These are phyloP conservation scores for Corymbia citriodora DNA, from an alignment of 441 rosid genomes.

Conservation along the genomic window DNA sequence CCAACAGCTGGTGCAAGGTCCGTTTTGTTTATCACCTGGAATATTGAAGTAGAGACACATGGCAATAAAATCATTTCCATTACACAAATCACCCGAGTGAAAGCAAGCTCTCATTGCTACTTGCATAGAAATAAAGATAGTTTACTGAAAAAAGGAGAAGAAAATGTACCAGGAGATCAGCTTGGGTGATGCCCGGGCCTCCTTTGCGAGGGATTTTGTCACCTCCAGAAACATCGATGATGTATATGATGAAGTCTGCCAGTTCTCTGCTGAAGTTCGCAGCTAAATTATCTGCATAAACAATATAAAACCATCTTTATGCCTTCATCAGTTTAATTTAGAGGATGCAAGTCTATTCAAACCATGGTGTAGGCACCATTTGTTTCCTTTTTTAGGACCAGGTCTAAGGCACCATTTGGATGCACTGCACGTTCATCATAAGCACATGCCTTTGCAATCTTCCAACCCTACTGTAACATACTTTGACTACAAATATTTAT, in stretches of 20 bases:
- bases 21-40: constrained; percentile 90
- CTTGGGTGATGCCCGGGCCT: constrained; percentile 99
- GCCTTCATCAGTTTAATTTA: not conserved
- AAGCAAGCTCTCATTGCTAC: not conserved
- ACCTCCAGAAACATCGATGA: constrained; percentile 93
- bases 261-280: constrained; percentile 97
- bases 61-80: not conserved
- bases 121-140: not conserved
- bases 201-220: constrained; percentile 98
- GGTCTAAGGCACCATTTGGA: not conserved
- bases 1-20: constrained; percentile 93
- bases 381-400: not conserved
- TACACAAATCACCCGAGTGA: not conserved
- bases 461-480: not conserved
- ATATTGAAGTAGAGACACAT: not conserved
- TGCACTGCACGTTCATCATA: not conserved
- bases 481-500: not conserved
- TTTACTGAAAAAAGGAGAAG: not conserved
- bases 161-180: constrained; percentile 74
- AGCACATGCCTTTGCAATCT: not conserved
- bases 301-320: not conserved
- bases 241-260: constrained; percentile 95
- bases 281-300: constrained; percentile 78
- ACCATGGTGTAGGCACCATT: not conserved
- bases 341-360: not conserved